Evolutionary conservation across 1,139 yeast genomes (phyloP), one percentile per base, ranked within the genome.

Genomic region (Yamadazyma diddensiae): DNA sequence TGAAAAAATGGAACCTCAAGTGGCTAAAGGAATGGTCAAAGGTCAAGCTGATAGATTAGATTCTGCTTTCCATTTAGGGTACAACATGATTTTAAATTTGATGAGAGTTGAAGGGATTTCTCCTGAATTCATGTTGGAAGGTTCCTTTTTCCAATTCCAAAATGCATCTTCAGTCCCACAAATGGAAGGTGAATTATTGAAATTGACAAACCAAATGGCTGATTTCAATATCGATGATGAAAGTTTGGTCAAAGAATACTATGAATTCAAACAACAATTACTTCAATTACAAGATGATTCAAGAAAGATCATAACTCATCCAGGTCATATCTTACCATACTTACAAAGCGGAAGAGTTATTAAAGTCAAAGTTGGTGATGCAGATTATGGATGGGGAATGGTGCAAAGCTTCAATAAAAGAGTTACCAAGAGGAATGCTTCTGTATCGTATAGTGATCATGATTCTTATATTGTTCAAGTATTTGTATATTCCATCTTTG

Each of bases 1-100:
- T 57, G 97, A 92, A 56, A 92, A 90, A 54, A 94, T 94, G 98
- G 98, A 94, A 58, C 98, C 98, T 4, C 94, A 88, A 49, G 95
- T 92, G 24, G 98, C 98, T 13, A 94, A 94, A 57, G 97, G 97
- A 3, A 94, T 94, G 98, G 97, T 94, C 13, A 90, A 90, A 55
- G 99, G 99, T 51, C 95, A 87, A 55, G 96, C 97, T 19, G 97
- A 92, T 59, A 71, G 97, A 46, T 71, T 92, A 40, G 97, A 92
- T 52, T 90, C 97, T 18, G 97, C 97, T 0, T 92, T 92, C 74
- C 97, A 90, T 56, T 66, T 94, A 42, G 96, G 97, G 12, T 94
- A 94, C 61, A 94, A 92, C 57, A 94, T 94, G 99, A 86, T 92
- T 52, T 73, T 92, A 57, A 94, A 94, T 54, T 70, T 94, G 57